Evolutionary conservation across 2,329 filamentous ascomycete genomes (phyloP).

Genomic region (Didymella segeticola): DNA sequence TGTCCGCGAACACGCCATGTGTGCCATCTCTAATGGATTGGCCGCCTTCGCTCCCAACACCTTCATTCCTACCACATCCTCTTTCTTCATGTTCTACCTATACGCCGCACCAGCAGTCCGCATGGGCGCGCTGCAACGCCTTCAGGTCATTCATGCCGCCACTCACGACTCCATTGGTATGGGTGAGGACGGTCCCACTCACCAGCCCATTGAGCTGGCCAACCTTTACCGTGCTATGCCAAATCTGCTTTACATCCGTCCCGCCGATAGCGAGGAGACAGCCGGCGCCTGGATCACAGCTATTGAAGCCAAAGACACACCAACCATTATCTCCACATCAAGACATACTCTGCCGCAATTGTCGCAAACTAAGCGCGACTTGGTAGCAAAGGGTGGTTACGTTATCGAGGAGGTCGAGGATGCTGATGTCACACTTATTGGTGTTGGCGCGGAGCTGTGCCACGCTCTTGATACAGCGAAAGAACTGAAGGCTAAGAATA

Average conservation of each 20-base stretch:
- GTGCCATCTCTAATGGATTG: constrained; percentile 59
- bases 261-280: constrained; percentile 64
- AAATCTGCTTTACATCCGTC: constrained; percentile 66
- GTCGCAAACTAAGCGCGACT: constrained; percentile 50
- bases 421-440: constrained; percentile 58
- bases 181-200: constrained; percentile 68
- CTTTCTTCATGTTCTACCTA: constrained; percentile 71
- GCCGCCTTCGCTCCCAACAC: constrained; percentile 59
- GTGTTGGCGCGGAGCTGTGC: constrained; percentile 59
- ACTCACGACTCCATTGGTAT: constrained; percentile 65
- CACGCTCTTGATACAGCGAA: constrained; percentile 55
- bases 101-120: constrained; percentile 65
- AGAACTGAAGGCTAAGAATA: constrained; percentile 47
- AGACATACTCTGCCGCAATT: constrained; percentile 55
- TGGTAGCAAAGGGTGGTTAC: constrained; percentile 56
- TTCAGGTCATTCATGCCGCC: constrained; percentile 65
- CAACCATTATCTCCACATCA: constrained; percentile 59
- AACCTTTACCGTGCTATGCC: constrained; percentile 68
- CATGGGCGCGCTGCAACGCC: constrained; percentile 65
- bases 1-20: constrained; percentile 49
- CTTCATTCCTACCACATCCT: constrained; percentile 56
- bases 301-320: constrained; percentile 51
- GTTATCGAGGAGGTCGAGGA: constrained; percentile 53
- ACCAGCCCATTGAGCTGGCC: constrained; percentile 66
- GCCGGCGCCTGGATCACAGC: constrained; percentile 62